Evolutionary conservation across 371 early-diverging fungal genomes (phyloP).

Genomic region (Basidiobolus meristosporus): DNA sequence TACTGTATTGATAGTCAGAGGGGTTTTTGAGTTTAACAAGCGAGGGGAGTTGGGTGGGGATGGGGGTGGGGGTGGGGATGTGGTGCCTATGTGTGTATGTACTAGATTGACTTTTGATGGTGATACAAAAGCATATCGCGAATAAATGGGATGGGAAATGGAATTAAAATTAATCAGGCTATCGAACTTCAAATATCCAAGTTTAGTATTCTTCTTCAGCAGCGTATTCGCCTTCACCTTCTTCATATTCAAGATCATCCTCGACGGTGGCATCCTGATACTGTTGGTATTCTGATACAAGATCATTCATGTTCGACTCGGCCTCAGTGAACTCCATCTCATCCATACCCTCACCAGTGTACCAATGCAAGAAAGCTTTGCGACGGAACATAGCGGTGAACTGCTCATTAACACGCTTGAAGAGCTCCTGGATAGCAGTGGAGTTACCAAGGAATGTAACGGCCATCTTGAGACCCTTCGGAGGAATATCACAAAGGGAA

Average conservation of each 20-base stretch:
- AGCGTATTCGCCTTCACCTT: no score
- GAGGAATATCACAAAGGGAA: constrained; percentile 96
- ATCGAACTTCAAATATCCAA: no score
- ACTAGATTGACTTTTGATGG: no score
- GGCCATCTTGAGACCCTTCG: constrained; percentile 91
- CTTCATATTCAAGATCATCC: constrained; percentile 46
- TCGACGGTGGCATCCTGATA: constrained; percentile 86
- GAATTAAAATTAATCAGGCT: no score
- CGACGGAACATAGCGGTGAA: constrained; percentile 88
- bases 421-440: constrained; percentile 96
- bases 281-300: constrained; percentile 96
- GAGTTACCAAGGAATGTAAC: constrained; percentile 98
- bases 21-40: no score
- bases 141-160: no score
- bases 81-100: no score
- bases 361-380: constrained; percentile 97
- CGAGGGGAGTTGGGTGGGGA: no score
- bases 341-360: constrained; percentile 95
- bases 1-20: no score
- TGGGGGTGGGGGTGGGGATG: no score
- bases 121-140: no score
- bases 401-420: constrained; percentile 95
- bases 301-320: constrained; percentile 90
- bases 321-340: constrained; percentile 92
- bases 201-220: constrained; percentile 12